Evolutionary conservation across 495 filamentous ascomycete genomes (phyloP), one percentile per base, ranked within the genome.

Genomic region (Collariella sp.): DNA sequence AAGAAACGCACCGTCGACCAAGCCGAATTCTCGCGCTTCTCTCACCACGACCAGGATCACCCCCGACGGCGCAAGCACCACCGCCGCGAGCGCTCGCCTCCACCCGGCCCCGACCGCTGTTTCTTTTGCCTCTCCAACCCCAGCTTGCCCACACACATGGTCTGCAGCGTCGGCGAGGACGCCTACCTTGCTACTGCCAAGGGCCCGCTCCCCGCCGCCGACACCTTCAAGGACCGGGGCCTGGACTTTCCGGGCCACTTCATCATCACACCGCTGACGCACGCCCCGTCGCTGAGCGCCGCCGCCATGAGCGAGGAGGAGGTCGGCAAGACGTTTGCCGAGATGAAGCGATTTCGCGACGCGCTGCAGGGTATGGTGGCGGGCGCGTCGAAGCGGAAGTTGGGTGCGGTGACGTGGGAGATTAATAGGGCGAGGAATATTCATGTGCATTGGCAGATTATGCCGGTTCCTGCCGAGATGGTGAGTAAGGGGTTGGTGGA

Each of bases 111-210:
- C 0, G 82, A 84, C 20, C 76, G 82, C 57, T 98, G 93, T 66
- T 98, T 91, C 76, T 96, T 98, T 76, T 98, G 93, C 66, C 76
- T 97, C 5, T 86, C 84, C 9, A 96, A 93, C 64, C 80, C 84
- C 16, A 83, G 83, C 50, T 70, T 94, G 24, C 84, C 86, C 34
- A 86, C 84, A 0, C 91, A 98, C 67, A 87, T 97, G 63, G 84
- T 96, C 60, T 83, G 85, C 57, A 88, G 83, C 22, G 89, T 98
- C 60, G 93, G 85, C 42, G 79, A 84, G 24, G 86, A 95, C 44
- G 67, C 81, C 49, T 97, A 97, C 66, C 73, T 97, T 39, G 93
- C 91, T 44, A 93, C 83, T 29, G 88, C 94, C 43, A 96, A 95
- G 70, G 93, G 93, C 0, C 90, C 93, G 5, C 79, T 98, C 11